A percentile compares a stretch with the other conserved stretches of the same genome.
phyloP scores from a whole-genome alignment of 306 rosid species.

The Delonix regia region DNA sequence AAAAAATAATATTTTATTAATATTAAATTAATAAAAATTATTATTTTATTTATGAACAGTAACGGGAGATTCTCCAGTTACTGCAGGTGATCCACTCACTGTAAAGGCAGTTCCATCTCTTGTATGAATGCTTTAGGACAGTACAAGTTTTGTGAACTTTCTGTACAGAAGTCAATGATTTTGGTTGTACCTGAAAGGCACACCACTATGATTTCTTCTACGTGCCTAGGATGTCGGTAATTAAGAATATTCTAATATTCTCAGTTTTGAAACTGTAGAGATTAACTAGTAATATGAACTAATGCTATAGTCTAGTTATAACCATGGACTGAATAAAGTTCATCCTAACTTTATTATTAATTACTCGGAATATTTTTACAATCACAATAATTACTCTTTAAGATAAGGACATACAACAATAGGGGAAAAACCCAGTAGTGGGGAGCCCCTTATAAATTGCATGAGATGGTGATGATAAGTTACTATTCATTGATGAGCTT shows the following conservation, averaged over 20 bases:
- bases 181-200: neutral
- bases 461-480: slow-evolving; percentile 17
- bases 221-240: neutral
- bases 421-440: slow-evolving; percentile 6
- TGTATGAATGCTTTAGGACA: neutral
- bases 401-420: slow-evolving; percentile 7
- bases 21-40: no score
- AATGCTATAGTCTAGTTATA: neutral
- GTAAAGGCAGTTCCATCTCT: neutral
- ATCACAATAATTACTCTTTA: slow-evolving; percentile 4
- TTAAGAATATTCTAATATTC: neutral
- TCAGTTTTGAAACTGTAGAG: neutral
- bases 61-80: no score
- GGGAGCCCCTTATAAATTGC: neutral
- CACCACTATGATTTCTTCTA: neutral
- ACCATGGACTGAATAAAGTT: neutral
- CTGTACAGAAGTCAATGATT: neutral
- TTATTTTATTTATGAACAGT: no score
- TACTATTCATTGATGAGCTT: slow-evolving; percentile 22
- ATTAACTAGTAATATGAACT: neutral
- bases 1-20: no score
- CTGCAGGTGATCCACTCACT: no score
- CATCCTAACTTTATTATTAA: neutral
- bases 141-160: neutral
- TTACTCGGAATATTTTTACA: neutral